Base-by-base conservation (phyloP, 768 basidiomycete genomes). In the Phylloporus sp. region DNA sequence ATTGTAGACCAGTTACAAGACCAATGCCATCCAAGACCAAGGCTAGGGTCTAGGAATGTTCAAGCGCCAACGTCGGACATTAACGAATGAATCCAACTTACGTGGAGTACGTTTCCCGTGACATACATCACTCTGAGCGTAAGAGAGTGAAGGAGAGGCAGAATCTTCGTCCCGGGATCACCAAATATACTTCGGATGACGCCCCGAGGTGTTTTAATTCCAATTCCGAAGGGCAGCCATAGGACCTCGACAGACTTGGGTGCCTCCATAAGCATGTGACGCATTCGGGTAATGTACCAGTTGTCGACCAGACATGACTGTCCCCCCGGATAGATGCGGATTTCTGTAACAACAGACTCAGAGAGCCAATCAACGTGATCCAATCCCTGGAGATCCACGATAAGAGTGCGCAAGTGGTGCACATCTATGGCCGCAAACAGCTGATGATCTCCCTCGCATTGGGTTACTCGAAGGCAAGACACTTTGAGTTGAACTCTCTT, bases 141-240 rank as follows among this genome's bases (percentile, higher is more conserved):
- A n/a, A 60, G 32, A 29, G 59, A 60, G 38, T 42, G 45, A 43
- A 60, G 47, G 11, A 32, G 22, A 26, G 45, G 32, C 5, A 53
- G 22, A 2, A 39, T 51, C 36, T 12, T 28, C 55, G 55, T 50
- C 1, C 10, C n/a, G 4, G 23, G 43, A 16, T 47, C 20, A 12
- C 35, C 20, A 22, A 61, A 50, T 4, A 49, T 46, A 2, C 2
- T 4, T 27, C 3, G 24, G 16, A 23, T 16, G 39, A 15, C 11
- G 8, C 36, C 36, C 15, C 36, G 36, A 10, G 22, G 16, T 12
- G 2, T 2, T 13, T 11, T 34, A 11, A 4, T 0, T 10, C 6
- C 2, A n/a, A 20, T 0, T 2, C 20, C n/a, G 5, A 56, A 1
- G 3, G 2, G 10, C 26, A 61, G 27, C n/a, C 10, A 8, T 13